phyloP scores from a whole-genome alignment of 2,329 filamentous ascomycete species.

The Botrytis medusae region DNA sequence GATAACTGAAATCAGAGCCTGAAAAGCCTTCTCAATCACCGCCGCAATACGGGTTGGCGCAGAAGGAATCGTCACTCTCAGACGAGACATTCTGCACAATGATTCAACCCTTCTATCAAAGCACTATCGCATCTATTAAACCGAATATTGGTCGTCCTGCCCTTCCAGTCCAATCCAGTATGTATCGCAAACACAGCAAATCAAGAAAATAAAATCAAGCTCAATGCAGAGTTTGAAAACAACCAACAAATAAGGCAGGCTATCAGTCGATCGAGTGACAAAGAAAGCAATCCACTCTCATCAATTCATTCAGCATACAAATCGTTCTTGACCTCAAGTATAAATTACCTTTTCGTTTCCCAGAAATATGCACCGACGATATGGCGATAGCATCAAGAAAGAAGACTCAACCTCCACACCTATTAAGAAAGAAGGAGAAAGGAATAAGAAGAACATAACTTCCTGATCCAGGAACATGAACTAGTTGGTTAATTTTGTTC shows the following conservation, averaged over 20 bases:
- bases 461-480: not conserved
- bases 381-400: not conserved
- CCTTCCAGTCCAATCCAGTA: not conserved
- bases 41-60: constrained; percentile 10
- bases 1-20: constrained; percentile 29
- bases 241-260: not conserved
- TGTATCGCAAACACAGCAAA: not conserved
- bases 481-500: not conserved
- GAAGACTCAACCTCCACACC: constrained; percentile 6
- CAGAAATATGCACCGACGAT: not conserved
- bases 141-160: not conserved
- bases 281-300: not conserved
- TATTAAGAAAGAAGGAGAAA: not conserved
- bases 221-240: not conserved
- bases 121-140: not conserved
- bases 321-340: not conserved
- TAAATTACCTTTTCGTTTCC: not conserved
- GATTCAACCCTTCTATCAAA: not conserved
- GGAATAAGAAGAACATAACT: not conserved
- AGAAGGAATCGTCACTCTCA: constrained; percentile 17
- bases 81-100: constrained; percentile 16
- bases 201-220: not conserved
- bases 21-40: constrained; percentile 27
- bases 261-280: not conserved
- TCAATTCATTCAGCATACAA: not conserved